phyloP scores from a whole-genome alignment of 306 rosid genomes.

The Vigna hirtella region DNA sequence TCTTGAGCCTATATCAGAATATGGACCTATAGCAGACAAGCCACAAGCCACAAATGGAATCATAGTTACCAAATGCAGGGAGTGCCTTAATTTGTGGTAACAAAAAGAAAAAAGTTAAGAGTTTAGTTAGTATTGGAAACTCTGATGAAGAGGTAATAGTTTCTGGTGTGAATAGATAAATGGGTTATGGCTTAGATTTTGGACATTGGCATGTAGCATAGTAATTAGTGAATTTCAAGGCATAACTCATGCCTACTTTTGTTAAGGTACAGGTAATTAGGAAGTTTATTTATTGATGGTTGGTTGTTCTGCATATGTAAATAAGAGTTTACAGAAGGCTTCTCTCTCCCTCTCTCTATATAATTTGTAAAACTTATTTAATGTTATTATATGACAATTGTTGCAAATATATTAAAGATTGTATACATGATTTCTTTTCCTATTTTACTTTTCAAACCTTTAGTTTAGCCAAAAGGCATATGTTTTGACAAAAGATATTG shows the following conservation, averaged over 20 bases:
- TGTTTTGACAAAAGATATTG: no score
- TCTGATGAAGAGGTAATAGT: constrained; percentile 1
- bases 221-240: constrained; percentile 31
- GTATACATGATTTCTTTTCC: no score
- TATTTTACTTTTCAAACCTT: no score
- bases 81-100: neutral
- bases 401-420: no score
- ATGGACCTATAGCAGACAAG: neutral
- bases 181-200: constrained; percentile 16
- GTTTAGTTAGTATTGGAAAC: neutral
- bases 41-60: neutral
- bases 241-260: constrained; percentile 44
- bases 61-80: constrained; percentile 18
- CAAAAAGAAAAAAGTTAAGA: constrained; percentile 7
- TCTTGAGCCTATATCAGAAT: constrained; percentile 1
- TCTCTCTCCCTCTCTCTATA: no score
- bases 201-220: neutral
- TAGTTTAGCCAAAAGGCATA: no score
- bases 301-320: constrained; percentile 14
- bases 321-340: neutral
- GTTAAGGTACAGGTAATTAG: neutral
- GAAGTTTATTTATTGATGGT: constrained; percentile 16
- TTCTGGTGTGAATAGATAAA: neutral
- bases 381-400: no score
- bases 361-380: no score